phyloP scores from a whole-genome alignment of 169 alveolate species.

The Plasmodium berghei region DNA sequence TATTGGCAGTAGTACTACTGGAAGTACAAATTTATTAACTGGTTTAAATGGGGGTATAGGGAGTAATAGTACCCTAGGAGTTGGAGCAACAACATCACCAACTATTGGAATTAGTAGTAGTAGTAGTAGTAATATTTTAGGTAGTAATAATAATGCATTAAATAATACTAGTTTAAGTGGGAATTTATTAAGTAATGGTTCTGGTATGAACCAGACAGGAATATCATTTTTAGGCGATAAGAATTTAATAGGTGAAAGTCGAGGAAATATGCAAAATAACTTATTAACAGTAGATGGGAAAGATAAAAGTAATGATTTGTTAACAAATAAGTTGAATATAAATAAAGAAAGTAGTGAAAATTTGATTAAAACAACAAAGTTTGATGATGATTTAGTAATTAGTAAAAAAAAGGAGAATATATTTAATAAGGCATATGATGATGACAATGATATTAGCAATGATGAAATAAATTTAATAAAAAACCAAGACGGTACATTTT shows the following conservation, averaged over 20 bases:
- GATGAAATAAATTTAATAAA: constrained; percentile 5
- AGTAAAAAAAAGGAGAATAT: constrained; percentile 40
- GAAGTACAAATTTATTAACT: constrained; percentile 21
- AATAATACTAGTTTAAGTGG: not conserved
- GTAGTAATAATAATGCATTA: not conserved
- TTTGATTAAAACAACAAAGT: not conserved
- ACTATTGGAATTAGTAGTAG: not conserved
- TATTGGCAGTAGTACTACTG: constrained; percentile 7
- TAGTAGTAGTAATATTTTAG: not conserved
- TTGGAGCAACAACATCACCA: not conserved
- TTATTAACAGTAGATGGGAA: not conserved
- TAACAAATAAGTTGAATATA: constrained; percentile 19
- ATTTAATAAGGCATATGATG: constrained; percentile 24
- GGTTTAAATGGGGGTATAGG: constrained; percentile 37
- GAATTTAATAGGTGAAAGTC: not conserved
- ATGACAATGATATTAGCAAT: constrained; percentile 21
- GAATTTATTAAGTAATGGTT: no score
- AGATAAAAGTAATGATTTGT: not conserved
- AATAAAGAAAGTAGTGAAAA: constrained; percentile 20
- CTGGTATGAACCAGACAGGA: no score
- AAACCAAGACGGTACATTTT: constrained; percentile 31
- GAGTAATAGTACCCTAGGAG: not conserved
- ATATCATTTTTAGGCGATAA: not conserved
- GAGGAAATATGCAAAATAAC: not conserved
- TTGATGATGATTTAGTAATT: constrained; percentile 39